Base-by-base conservation (phyloP, 2,329 filamentous ascomycete species). In the Penicillium brevicompactum region DNA sequence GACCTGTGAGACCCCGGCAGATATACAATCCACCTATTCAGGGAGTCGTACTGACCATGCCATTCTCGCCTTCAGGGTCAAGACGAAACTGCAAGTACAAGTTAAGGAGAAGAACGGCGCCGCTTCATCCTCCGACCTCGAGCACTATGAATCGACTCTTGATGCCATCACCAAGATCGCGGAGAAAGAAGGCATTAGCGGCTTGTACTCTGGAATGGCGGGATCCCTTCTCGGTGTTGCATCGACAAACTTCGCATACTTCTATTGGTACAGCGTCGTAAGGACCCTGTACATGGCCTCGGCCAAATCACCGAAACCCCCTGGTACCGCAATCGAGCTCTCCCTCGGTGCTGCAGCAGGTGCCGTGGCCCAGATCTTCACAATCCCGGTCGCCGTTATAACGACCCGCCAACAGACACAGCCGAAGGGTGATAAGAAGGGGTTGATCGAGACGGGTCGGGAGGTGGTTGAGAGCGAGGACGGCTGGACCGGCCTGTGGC, bases 171-270 rank as follows among this genome's bases (percentile, higher is more conserved):
- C 81, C 57, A 92, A 91, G 70, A 97, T 99, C 62, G 76, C 90
- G 34, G 84, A 87, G 53, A 86, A 86, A 50, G 94, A 99, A 64
- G 94, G 94, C 31, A 53, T 94, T 8, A 68, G 80, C 45, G 94
- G 94, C 6, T 84, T 99, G 7, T 99, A 99, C 69, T 86, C 90
- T 49, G 94, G 94, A 57, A 92, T 99, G 73, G 83, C 86, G 57
- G 92, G 93, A 48, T 87, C 92, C 4, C 80, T 99, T 16, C 78
- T 97, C 49, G 94, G 94, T 51, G 94, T 99, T 34, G 93, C 92
- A 1, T 97, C 92, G 24, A 97, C 93, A 49, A 99, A 99, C 76
- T 99, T 99, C 72, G 94, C 94, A 67, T 99, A 99, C 78, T 99
- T 99, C 74, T 99, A 99, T 79, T 97, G 93, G 92, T 97, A 97